A percentile compares a stretch with the other conserved stretches of the same genome.
phyloP scores from a whole-genome alignment of 1,284 basidiomycete genomes.

The Microbotryum violaceum region DNA sequence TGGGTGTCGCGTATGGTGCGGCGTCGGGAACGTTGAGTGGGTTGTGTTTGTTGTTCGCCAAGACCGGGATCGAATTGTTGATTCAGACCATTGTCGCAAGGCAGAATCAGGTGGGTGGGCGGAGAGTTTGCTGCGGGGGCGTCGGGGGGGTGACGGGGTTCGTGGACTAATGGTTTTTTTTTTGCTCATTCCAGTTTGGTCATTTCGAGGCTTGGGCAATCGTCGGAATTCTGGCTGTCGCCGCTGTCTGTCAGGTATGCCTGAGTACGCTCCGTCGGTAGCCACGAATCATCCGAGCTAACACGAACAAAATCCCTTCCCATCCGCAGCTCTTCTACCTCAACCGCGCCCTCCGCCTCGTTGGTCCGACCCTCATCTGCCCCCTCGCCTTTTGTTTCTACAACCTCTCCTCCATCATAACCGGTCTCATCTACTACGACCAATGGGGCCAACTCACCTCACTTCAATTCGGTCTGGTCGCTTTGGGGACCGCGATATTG shows the following conservation, averaged over 20 bases:
- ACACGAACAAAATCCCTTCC: too few species aligned
- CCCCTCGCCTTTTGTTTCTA: slow-evolving; percentile 95
- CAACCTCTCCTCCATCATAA: slow-evolving; percentile 79
- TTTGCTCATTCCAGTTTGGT: slow-evolving; percentile 13
- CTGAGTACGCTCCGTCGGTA: too few species aligned
- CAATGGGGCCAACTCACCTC: slow-evolving; percentile 68
- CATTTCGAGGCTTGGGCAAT: slow-evolving; percentile 60
- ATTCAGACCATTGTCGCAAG: slow-evolving; percentile 65
- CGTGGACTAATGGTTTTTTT: neutral
- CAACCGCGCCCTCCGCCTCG: slow-evolving; percentile 76
- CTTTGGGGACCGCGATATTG: slow-evolving; percentile 68
- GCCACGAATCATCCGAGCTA: too few species aligned
- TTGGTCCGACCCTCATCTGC: slow-evolving; percentile 81
- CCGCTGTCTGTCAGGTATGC: slow-evolving; percentile 59
- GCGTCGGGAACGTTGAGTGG: slow-evolving; percentile 87
- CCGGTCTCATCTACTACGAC: slow-evolving; percentile 64
- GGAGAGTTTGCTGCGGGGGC: slow-evolving; percentile 1
- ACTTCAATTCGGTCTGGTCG: slow-evolving; percentile 64
- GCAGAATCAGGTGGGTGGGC: slow-evolving; percentile 80
- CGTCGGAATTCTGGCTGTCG: slow-evolving; percentile 58
- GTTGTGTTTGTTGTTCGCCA: slow-evolving; percentile 87
- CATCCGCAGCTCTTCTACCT: slow-evolving; percentile 77
- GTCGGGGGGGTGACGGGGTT: neutral
- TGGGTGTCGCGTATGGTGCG: slow-evolving; percentile 82
- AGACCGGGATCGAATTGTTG: slow-evolving; percentile 84